Evolutionary conservation across 176 grass and related monocot species (phyloP).

Genomic region (Hordeum vulgare): MorexV3_pseudomolecules_assembly NC_058522.1:273600337-273600836

Average conservation of each 20-base stretch:
- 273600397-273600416: neutral
- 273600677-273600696: too few relatives aligned
- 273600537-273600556: too few relatives aligned
- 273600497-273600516: conserved; percentile 4
- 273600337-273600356: neutral
- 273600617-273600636: neutral
- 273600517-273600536: neutral
- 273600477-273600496: neutral
- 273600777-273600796: too few relatives aligned
- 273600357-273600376: neutral
- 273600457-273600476: conserved; percentile 13
- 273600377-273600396: conserved; percentile 18
- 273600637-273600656: neutral
- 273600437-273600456: conserved; percentile 5
- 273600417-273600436: conserved; percentile 12
- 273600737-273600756: too few relatives aligned
- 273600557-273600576: too few relatives aligned
- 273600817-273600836: too few relatives aligned
- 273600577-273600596: too few relatives aligned
- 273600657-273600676: neutral
- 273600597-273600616: neutral
- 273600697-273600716: too few relatives aligned
- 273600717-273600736: too few relatives aligned
- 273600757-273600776: too few relatives aligned
- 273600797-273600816: too few relatives aligned